Evolutionary conservation across 2,329 filamentous ascomycete genomes (phyloP), one percentile per base, ranked within the genome.

Genomic region (Allantophomopsis lycopodina): DNA sequence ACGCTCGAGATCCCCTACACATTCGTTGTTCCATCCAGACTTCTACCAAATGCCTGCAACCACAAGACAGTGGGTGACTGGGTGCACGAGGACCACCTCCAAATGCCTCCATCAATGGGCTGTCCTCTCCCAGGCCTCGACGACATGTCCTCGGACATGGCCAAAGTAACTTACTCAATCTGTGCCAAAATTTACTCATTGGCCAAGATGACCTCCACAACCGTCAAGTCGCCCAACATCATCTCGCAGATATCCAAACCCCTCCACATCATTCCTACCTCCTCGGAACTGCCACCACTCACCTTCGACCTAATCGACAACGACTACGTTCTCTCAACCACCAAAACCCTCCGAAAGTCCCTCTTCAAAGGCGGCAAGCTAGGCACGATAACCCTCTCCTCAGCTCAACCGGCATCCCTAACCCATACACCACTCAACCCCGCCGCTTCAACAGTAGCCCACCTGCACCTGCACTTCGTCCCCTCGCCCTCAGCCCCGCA

Each of bases 331-430:
- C 44, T 57, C 8, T 46, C 45, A 0, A 51, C 49, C 32, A 46
- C 49, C 8, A 57, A 57, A 38, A 39, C 43, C 1, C 41, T 57
- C 21, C 50, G 47, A 37, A 55, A 56, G 34, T 53, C 54, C 2
- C 41, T 57, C 20, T 57, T 57, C 36, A 55, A 52, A 17, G 54
- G 55, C 10, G 54, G 55, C 10, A 55, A 52, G 37, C 42, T 57
- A 2, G 55, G 55, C 34, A 51, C 44, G 15, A 53, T 57, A 33
- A 55, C 53, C 1, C 48, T 53, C 14, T 50, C 52, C 8, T 47
- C 53, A 17, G 44, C 44, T 6, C 55, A 57, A 42, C 45, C 55
- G 11, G 40, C 43, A 17, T 52, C 55, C 5, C 42, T 57, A 12
- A 40, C 51, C n/a, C 47, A 55, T 10, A 47, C 50, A 32, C 36